Evolutionary conservation across 306 rosid genomes (phyloP).

Genomic region (Castanea sativa): DNA sequence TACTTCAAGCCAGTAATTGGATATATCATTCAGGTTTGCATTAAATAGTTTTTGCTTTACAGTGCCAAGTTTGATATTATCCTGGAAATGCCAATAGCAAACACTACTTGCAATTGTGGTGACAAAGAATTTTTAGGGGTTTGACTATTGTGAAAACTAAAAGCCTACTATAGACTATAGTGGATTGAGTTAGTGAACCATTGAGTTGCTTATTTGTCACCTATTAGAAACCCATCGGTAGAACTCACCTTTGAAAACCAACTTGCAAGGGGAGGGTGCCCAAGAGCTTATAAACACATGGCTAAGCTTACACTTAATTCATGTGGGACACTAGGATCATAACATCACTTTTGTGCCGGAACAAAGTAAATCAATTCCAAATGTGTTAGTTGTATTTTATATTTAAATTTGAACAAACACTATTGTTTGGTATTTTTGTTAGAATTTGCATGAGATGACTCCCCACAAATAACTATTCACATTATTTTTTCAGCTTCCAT

Average conservation of each 20-base stretch:
- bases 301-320: too few relatives aligned
- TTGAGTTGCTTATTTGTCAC: too few relatives aligned
- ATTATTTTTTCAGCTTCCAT: slow-evolving; percentile 5
- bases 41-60: too few relatives aligned
- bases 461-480: not conserved
- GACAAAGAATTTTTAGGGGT: not conserved
- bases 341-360: too few relatives aligned
- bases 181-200: not conserved
- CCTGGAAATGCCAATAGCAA: not conserved
- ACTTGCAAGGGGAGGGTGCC: too few relatives aligned
- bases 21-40: not conserved
- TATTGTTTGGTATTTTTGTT: not conserved
- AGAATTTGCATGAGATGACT: not conserved
- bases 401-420: too few relatives aligned
- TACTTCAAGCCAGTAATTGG: not conserved
- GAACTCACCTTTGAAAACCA: too few relatives aligned
- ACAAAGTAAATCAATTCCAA: not conserved
- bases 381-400: not conserved
- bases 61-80: not conserved
- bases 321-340: too few relatives aligned
- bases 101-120: not conserved
- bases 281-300: too few relatives aligned
- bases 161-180: not conserved
- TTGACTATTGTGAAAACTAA: not conserved
- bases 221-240: too few relatives aligned